phyloP scores from a whole-genome alignment of 257 asterid species.

The Datura wrightii region DNA sequence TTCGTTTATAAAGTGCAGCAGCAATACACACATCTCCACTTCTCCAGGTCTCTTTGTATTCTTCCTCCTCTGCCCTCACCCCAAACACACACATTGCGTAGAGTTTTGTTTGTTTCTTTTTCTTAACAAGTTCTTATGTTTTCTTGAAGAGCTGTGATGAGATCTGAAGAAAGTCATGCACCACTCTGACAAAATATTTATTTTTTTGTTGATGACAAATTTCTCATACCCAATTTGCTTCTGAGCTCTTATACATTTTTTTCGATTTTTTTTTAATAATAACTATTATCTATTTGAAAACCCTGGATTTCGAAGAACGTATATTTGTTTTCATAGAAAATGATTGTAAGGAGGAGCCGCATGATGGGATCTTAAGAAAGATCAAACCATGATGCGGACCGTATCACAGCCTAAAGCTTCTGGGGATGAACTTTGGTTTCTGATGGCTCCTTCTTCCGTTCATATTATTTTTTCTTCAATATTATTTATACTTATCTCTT shows the following conservation, averaged over 20 bases:
- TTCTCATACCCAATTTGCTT: constrained; percentile 17
- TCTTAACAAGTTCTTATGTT: too few relatives aligned
- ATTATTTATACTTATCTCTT: too few relatives aligned
- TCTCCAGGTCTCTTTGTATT: not conserved
- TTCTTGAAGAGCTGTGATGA: constrained; percentile 22
- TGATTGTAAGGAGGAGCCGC: not conserved
- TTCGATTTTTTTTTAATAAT: not conserved
- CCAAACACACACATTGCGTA: not conserved
- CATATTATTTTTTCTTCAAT: not conserved
- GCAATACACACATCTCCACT: not conserved
- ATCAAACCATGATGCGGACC: constrained; percentile 31
- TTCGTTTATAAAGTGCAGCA: not conserved
- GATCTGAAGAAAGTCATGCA: constrained; percentile 15
- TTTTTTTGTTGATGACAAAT: constrained; percentile 24
- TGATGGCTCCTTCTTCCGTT: not conserved
- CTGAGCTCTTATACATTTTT: not conserved
- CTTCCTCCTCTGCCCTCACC: too few relatives aligned
- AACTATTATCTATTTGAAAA: not conserved
- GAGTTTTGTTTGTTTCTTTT: not conserved
- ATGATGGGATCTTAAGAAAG: constrained; percentile 23
- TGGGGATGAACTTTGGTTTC: constrained; percentile 24
- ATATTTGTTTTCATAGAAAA: not conserved
- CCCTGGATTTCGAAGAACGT: not conserved
- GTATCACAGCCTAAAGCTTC: constrained; percentile 27
- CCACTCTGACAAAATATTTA: constrained; percentile 22